Conservation (phyloP, 1,284 basidiomycete genomes). For the Naganishia albida region DNA sequence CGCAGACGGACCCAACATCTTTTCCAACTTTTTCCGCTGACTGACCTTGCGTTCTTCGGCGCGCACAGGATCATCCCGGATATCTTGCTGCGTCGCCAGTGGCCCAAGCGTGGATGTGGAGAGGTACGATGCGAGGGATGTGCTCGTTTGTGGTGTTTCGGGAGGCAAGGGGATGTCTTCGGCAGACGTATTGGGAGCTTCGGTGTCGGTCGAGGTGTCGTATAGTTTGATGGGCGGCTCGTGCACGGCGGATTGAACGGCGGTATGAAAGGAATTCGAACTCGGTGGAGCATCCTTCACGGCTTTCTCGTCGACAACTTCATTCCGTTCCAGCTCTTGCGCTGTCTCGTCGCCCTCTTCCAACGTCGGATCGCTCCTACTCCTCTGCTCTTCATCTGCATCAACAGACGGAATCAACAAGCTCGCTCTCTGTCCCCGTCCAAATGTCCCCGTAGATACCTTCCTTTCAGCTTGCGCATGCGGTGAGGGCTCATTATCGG, state of each 20-base stretch:
- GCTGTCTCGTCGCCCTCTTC: neutral
- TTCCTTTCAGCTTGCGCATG: neutral
- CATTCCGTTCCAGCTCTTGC: neutral
- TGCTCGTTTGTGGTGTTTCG: constrained; percentile 15
- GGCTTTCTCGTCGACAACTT: neutral
- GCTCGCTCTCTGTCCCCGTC: neutral
- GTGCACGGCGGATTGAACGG: neutral
- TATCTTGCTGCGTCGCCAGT: constrained; percentile 16
- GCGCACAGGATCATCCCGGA: neutral
- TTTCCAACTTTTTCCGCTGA: constrained; percentile 14
- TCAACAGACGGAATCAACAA: neutral
- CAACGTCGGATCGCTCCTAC: neutral
- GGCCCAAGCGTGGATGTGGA: constrained; percentile 19
- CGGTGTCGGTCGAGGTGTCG: neutral
- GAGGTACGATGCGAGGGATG: constrained; percentile 8
- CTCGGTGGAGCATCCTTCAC: neutral
- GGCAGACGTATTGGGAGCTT: neutral
- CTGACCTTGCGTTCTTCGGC: neutral
- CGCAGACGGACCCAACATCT: neutral
- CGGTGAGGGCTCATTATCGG: neutral
- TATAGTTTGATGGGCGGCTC: neutral
- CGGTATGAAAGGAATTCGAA: constrained; percentile 21
- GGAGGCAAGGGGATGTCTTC: neutral
- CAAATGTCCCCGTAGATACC: neutral
- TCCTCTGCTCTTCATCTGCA: neutral